Evolutionary conservation across 352 stramenopile species (phyloP).

Genomic region (Phytopythium cucurbitacearum): DNA sequence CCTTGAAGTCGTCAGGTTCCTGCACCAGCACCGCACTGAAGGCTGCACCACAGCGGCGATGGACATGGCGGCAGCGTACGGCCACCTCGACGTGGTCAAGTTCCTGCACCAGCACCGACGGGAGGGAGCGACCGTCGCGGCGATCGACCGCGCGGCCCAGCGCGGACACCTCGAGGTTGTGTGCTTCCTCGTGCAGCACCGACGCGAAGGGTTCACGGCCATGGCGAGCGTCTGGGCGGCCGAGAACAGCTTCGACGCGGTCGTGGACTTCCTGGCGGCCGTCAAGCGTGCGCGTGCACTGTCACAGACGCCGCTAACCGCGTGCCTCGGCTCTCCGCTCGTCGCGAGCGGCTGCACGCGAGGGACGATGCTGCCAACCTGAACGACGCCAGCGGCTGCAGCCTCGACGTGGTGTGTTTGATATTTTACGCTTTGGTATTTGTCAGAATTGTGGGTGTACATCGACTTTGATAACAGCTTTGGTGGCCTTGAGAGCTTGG

Average conservation of each 20-base stretch:
- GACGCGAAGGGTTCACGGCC: constrained; percentile 19
- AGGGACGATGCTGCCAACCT: no score
- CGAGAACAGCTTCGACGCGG: constrained; percentile 19
- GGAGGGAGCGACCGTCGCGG: constrained; percentile 28
- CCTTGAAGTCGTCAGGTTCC: constrained; percentile 29
- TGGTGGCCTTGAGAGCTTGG: no score
- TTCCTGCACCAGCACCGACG: constrained; percentile 28
- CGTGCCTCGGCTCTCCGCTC: no score
- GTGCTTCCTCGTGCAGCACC: constrained; percentile 18
- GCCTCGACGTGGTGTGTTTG: no score
- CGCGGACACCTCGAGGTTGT: constrained; percentile 29
- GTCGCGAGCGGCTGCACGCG: no score
- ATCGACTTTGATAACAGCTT: no score
- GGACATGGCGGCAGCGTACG: constrained; percentile 23
- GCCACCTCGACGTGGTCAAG: constrained; percentile 23
- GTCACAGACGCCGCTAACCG: no score
- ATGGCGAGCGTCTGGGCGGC: constrained; percentile 27
- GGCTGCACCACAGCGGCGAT: constrained; percentile 25
- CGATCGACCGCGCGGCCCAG: constrained; percentile 34
- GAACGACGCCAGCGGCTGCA: no score
- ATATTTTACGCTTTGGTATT: no score
- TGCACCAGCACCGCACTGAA: constrained; percentile 24
- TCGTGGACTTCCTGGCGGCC: constrained; percentile 19
- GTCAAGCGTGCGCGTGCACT: background rate
- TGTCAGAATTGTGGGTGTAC: no score